These are phyloP conservation scores for Fusarium tanahbumbuense DNA, from an alignment of 2,329 filamentous ascomycete species.

Conservation along the genomic window DNA sequence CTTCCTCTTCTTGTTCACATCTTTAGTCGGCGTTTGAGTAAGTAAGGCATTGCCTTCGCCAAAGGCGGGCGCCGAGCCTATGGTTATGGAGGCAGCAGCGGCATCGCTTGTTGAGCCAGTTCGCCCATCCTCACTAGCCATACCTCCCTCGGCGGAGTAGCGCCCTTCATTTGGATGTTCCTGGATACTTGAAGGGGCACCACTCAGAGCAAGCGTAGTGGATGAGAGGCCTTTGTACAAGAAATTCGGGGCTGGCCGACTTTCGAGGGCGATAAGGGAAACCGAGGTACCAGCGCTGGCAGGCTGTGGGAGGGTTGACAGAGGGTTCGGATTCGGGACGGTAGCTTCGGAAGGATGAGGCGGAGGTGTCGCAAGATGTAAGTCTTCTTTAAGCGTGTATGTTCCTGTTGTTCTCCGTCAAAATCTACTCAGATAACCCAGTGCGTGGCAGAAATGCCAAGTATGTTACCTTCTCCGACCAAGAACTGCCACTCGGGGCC, in stretches of 20 bases:
- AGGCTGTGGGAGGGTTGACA: slow-evolving; percentile 86
- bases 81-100: slow-evolving; percentile 54
- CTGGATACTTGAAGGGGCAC: slow-evolving; percentile 63
- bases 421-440: slow-evolving; percentile 21
- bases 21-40: slow-evolving; percentile 71
- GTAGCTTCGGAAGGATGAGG: slow-evolving; percentile 95
- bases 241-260: slow-evolving; percentile 65
- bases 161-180: slow-evolving; percentile 71
- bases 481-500: slow-evolving; percentile 90
- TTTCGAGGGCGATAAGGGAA: slow-evolving; percentile 78
- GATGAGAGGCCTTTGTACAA: slow-evolving; percentile 67
- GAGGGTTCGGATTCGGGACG: slow-evolving; percentile 86
- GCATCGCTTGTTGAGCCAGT: slow-evolving; percentile 65
- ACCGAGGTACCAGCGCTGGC: slow-evolving; percentile 87
- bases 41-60: slow-evolving; percentile 87
- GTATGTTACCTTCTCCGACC: slow-evolving; percentile 82
- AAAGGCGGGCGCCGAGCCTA: slow-evolving; percentile 73
- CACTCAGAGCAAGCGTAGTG: slow-evolving; percentile 59
- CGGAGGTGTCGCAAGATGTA: slow-evolving; percentile 92
- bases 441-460: not conserved
- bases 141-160: slow-evolving; percentile 68
- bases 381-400: slow-evolving; percentile 89
- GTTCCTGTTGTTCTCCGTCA: slow-evolving; percentile 68
- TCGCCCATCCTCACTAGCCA: slow-evolving; percentile 68
- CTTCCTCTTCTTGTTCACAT: slow-evolving; percentile 84